Evolutionary conservation across 176 grass and related monocot species (phyloP).

Genomic region (Pontederia crassipes): DNA sequence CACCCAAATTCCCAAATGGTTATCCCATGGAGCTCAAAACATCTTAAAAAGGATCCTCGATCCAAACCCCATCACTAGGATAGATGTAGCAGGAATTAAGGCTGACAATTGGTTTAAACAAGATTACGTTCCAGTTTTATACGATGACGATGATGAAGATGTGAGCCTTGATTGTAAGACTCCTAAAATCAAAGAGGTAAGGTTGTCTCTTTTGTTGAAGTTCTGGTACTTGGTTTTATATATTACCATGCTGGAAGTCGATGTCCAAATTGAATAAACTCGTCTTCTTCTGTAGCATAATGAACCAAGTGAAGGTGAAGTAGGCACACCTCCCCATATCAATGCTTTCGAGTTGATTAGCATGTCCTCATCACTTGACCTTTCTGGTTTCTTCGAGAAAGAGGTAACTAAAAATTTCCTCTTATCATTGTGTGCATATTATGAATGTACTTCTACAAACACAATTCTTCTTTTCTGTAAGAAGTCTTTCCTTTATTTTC

Average conservation of each 20-base stretch:
- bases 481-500: no score
- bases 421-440: no score
- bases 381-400: constrained; percentile 95
- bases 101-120: constrained; percentile 78
- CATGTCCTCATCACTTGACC: constrained; percentile 91
- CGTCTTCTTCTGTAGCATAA: constrained; percentile 35
- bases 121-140: constrained; percentile 49
- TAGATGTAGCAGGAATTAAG: constrained; percentile 58
- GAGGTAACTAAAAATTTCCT: constrained; percentile 33
- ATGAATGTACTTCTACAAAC: no score
- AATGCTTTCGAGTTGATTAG: constrained; percentile 97
- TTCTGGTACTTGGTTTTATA: background rate
- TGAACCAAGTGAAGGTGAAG: constrained; percentile 23
- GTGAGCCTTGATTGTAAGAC: constrained; percentile 4
- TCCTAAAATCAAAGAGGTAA: constrained; percentile 43
- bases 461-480: no score
- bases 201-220: background rate
- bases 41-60: constrained; percentile 63
- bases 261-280: background rate
- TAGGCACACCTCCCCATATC: constrained; percentile 49
- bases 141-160: constrained; percentile 51
- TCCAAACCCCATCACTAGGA: constrained; percentile 59
- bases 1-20: constrained; percentile 76
- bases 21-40: constrained; percentile 59
- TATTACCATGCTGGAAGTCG: no score